Conservation (phyloP, 2,329 filamentous ascomycete species). For the Pseudogymnoascus sp. region DNA sequence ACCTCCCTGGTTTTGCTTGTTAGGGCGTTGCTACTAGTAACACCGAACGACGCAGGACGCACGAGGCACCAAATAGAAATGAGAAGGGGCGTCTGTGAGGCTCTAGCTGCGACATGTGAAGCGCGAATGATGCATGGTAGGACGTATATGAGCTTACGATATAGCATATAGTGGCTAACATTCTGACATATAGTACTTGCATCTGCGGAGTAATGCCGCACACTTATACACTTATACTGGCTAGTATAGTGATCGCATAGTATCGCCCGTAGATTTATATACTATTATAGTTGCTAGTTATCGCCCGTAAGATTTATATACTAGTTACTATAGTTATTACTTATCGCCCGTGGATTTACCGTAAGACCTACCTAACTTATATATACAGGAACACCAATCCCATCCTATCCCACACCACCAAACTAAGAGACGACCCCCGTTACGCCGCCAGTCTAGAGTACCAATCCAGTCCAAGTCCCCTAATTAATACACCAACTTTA, state of each 20-base stretch:
- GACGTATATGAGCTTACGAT: neutral
- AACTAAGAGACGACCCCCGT: neutral
- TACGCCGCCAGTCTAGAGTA: neutral
- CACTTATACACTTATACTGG: no score
- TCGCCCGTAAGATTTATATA: no score
- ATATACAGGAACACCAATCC: neutral
- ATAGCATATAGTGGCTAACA: neutral
- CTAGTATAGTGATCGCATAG: no score
- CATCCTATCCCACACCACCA: neutral
- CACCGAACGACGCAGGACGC: neutral
- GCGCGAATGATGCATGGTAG: neutral
- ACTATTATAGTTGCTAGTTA: no score
- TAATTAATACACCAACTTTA: neutral
- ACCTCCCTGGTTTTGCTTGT: neutral
- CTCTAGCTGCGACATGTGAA: neutral
- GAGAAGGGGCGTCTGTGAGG: neutral
- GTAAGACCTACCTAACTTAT: neutral
- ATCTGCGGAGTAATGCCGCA: neutral
- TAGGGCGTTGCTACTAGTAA: constrained; percentile 2
- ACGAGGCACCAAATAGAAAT: neutral
- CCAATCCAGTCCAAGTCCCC: neutral
- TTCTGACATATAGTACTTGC: neutral
- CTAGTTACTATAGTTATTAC: no score
- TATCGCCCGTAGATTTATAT: no score
- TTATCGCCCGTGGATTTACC: neutral